Conservation (phyloP, 495 filamentous ascomycete species). For the Mytilinidion resinicola region DNA sequence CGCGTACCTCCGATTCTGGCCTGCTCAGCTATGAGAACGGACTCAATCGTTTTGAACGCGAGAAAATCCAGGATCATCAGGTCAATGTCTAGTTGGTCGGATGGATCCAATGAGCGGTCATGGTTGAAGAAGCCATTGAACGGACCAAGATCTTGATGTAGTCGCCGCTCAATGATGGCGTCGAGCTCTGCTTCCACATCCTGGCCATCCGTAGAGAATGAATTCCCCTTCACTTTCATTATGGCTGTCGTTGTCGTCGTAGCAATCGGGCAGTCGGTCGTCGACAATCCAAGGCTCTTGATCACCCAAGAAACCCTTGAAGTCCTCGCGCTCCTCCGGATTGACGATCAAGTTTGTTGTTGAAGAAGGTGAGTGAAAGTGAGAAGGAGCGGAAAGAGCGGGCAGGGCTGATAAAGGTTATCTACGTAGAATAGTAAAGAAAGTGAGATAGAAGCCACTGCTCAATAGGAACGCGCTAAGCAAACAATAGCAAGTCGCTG, state of each 20-base stretch:
- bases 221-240: too few species aligned
- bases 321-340: too few species aligned
- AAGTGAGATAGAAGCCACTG: constrained; percentile 3
- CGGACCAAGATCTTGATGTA: constrained; percentile 5
- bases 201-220: not conserved
- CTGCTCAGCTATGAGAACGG: constrained; percentile 18
- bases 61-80: constrained; percentile 25
- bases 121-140: constrained; percentile 17
- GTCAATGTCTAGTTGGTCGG: constrained; percentile 24
- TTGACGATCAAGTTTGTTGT: too few species aligned
- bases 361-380: not conserved
- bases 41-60: constrained; percentile 18
- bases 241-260: too few species aligned
- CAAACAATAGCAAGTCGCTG: not conserved
- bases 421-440: not conserved
- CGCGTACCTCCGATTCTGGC: not conserved
- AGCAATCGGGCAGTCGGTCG: too few species aligned
- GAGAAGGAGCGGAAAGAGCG: constrained; percentile 3
- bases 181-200: constrained; percentile 16
- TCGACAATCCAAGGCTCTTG: too few species aligned
- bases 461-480: not conserved
- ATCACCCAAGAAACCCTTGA: too few species aligned
- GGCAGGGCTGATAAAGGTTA: not conserved
- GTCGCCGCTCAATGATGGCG: constrained; percentile 7
- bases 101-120: constrained; percentile 17